Percentiles rank a stretch among this genome's conserved stretches.
phyloP scores from a whole-genome alignment of 352 stramenopile species.

The Phytopythium boreale region DNA sequence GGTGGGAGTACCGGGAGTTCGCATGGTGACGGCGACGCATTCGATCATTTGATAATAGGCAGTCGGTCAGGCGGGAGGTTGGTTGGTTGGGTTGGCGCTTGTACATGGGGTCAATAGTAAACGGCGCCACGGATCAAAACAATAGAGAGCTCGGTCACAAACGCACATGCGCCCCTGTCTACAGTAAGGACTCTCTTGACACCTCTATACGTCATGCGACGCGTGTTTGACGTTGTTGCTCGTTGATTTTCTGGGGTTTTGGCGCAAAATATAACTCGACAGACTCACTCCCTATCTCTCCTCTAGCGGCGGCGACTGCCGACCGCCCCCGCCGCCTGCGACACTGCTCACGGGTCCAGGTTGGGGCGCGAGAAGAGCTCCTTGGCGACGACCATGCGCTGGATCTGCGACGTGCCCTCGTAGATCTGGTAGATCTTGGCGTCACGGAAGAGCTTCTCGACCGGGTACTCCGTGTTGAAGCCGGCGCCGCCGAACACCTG shows the following conservation, averaged over 20 bases:
- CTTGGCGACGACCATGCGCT: slow-evolving; percentile 90
- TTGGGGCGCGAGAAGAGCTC: slow-evolving; percentile 74
- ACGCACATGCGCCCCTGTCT: no score
- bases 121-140: background rate
- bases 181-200: no score
- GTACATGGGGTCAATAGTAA: slow-evolving; percentile 1
- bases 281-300: background rate
- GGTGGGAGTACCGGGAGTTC: slow-evolving; percentile 11
- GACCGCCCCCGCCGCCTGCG: no score
- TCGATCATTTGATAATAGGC: background rate
- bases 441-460: slow-evolving; percentile 92
- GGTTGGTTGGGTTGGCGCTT: background rate
- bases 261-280: slow-evolving; percentile 3
- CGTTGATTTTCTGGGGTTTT: background rate
- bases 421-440: slow-evolving; percentile 93
- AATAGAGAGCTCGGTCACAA: background rate
- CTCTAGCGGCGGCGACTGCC: background rate
- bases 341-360: slow-evolving; percentile 51
- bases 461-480: slow-evolving; percentile 91
- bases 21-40: slow-evolving; percentile 1
- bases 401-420: slow-evolving; percentile 91
- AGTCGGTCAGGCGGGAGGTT: background rate
- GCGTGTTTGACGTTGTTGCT: background rate
- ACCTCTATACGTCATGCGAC: no score
- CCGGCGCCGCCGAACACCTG: slow-evolving; percentile 90